phyloP scores from a whole-genome alignment of 495 filamentous ascomycete species.

The Penicillium mononematosum region DNA sequence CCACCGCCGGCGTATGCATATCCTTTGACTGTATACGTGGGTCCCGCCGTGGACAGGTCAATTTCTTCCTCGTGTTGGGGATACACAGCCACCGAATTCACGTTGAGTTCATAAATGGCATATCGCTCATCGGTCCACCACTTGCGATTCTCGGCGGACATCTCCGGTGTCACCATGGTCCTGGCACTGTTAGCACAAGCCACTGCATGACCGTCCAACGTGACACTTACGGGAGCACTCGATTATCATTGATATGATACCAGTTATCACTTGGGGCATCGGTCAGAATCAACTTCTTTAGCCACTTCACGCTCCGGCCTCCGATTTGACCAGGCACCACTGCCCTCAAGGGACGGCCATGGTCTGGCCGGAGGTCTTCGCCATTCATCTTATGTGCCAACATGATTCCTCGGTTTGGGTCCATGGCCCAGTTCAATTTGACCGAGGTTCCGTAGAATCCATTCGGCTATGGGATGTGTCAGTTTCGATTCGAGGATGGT shows the following conservation, averaged over 20 bases:
- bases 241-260: slow-evolving; percentile 96
- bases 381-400: slow-evolving; percentile 93
- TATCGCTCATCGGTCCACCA: slow-evolving; percentile 93
- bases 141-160: slow-evolving; percentile 67
- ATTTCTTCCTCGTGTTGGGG: slow-evolving; percentile 79
- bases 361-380: slow-evolving; percentile 77
- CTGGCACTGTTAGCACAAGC: slow-evolving; percentile 21
- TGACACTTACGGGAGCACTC: slow-evolving; percentile 68
- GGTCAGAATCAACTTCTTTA: slow-evolving; percentile 81
- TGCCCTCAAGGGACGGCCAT: slow-evolving; percentile 79
- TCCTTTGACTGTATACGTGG: slow-evolving; percentile 66
- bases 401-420: slow-evolving; percentile 83
- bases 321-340: slow-evolving; percentile 94
- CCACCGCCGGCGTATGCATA: slow-evolving; percentile 93
- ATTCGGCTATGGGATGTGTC: slow-evolving; percentile 60
- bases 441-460: slow-evolving; percentile 88
- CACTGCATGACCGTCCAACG: not conserved
- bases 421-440: slow-evolving; percentile 86
- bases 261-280: slow-evolving; percentile 83
- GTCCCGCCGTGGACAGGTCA: slow-evolving; percentile 44
- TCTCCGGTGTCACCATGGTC: slow-evolving; percentile 83
- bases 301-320: slow-evolving; percentile 92
- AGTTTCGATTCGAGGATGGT: not conserved
- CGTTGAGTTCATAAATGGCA: slow-evolving; percentile 90
- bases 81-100: slow-evolving; percentile 80